Evolutionary conservation across 2,329 filamentous ascomycete genomes (phyloP), one percentile per base, ranked within the genome.

Genomic region (Fusarium pseudonygamai): DNA sequence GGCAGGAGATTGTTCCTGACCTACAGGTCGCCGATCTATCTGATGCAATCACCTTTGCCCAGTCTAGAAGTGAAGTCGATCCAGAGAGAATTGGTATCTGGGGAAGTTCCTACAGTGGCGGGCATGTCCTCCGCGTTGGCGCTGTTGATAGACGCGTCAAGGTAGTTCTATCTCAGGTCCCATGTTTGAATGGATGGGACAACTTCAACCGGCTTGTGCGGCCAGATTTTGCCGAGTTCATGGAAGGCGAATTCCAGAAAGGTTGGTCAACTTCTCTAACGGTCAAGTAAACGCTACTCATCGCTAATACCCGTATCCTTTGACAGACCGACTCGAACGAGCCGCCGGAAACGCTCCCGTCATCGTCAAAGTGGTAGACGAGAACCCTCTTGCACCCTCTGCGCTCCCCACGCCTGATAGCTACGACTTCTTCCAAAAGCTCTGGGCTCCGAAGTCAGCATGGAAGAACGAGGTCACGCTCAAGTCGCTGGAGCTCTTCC

Each of bases 281-380:
- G 7, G 8, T 28, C 5, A 14, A n/a, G n/a, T n/a, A n/a, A n/a
- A n/a, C n/a, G n/a, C n/a, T n/a, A n/a, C n/a, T n/a, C n/a, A n/a
- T n/a, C n/a, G n/a, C n/a, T n/a, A n/a, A n/a, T n/a, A n/a, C n/a
- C n/a, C n/a, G n/a, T n/a, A n/a, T n/a, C n/a, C n/a, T n/a, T n/a
- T n/a, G n/a, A n/a, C 2, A 46, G 43, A 46, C 5, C 26, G 26
- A 7, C 24, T 46, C 6, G 18, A 28, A 1, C 18, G 43, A 46
- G 43, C 26, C 0, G 13, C 43, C 1, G 43, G 43, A 15, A 46
- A 46, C 18, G 26, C 18, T 8, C 26, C 43, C 0, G 18, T 2
- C 13, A 22, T 13, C 0, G 18, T 46, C 26, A 46, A 46, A 9
- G 43, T 46, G 9, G 43, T 46, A 14, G 24, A 46, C 6, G 43